Conservation (phyloP, 2,329 filamentous ascomycete genomes). For the Fusarium sp. region DNA sequence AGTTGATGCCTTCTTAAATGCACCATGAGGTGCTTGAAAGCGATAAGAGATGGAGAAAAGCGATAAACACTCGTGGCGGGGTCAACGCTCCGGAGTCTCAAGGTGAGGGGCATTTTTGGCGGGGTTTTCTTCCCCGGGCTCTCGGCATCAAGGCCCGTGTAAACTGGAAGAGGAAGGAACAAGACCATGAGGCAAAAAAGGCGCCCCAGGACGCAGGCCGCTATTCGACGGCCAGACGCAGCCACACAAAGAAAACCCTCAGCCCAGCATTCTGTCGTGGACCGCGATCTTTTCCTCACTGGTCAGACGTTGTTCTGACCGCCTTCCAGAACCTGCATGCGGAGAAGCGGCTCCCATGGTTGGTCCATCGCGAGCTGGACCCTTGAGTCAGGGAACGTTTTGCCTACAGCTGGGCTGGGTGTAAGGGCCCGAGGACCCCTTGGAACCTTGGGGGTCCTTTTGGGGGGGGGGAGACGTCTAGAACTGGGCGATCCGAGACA, state of each 20-base stretch:
- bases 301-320: constrained; percentile 31
- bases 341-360: constrained; percentile 30
- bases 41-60: constrained; percentile 11
- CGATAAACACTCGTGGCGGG: constrained; percentile 31
- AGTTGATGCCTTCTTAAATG: not conserved
- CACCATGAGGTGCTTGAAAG: not conserved
- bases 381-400: constrained; percentile 40
- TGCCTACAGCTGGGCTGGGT: constrained; percentile 21
- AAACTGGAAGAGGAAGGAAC: constrained; percentile 26
- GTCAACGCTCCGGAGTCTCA: constrained; percentile 9
- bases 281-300: constrained; percentile 29
- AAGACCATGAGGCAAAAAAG: constrained; percentile 5
- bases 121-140: constrained; percentile 25
- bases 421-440: constrained; percentile 23
- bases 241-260: constrained; percentile 5
- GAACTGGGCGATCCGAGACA: constrained; percentile 11
- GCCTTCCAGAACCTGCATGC: constrained; percentile 39
- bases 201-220: not conserved
- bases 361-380: constrained; percentile 30
- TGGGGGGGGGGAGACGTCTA: constrained; percentile 21
- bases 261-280: constrained; percentile 13
- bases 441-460: constrained; percentile 25
- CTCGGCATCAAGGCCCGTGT: not conserved
- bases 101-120: constrained; percentile 27
- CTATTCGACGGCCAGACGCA: not conserved